These are phyloP conservation scores for Populus trichocarpa DNA, from an alignment of 441 rosid genomes.

Conservation along the genomic window DNA sequence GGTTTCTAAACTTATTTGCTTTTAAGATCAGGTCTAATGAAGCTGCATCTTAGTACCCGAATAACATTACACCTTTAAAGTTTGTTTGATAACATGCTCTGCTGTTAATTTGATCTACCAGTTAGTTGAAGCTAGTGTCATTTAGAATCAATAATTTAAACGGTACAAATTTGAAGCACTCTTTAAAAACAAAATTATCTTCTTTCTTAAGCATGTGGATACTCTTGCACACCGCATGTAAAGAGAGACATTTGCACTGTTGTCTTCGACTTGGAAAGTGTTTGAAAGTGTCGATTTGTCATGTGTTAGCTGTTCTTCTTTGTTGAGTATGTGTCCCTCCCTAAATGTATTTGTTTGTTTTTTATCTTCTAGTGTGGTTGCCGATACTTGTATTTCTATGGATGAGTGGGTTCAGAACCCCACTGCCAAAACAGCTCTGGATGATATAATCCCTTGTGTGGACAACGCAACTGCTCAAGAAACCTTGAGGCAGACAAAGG, in stretches of 20 bases:
- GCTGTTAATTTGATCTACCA: background rate
- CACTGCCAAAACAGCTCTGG: conserved; percentile 74
- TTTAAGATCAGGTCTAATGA: background rate
- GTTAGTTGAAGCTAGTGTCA: background rate
- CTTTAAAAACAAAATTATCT: background rate
- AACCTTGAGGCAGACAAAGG: conserved; percentile 54
- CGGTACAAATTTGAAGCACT: background rate
- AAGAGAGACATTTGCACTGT: background rate
- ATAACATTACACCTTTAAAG: background rate
- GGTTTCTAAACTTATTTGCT: background rate
- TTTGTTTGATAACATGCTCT: background rate
- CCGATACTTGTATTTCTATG: conserved; percentile 86
- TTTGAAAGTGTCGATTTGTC: background rate
- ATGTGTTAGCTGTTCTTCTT: background rate
- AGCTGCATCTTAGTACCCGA: background rate
- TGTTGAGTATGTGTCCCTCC: background rate
- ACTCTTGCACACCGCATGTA: background rate
- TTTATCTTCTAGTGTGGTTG: conserved; percentile 48
- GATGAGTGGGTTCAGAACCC: conserved; percentile 87
- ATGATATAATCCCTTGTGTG: conserved; percentile 85
- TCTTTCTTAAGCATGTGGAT: background rate
- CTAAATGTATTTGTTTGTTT: conserved; percentile 1
- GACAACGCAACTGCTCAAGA: conserved; percentile 85
- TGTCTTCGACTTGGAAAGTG: background rate
- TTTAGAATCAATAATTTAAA: background rate